Evolutionary conservation across 306 rosid species (phyloP).

Genomic region (Trifolium pratense): DNA sequence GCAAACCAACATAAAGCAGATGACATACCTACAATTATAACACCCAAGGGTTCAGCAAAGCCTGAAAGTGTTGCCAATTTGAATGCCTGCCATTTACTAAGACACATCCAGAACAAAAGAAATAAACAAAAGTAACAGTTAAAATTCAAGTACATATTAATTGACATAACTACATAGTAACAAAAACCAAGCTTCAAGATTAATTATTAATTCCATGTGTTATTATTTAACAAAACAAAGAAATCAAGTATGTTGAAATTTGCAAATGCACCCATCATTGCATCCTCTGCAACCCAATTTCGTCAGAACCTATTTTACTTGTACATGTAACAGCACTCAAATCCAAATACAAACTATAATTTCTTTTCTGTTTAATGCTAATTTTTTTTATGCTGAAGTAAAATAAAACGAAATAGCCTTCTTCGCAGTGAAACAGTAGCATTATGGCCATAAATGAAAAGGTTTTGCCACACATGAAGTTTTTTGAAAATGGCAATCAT

Average conservation of each 20-base stretch:
- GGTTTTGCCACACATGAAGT: slow-evolving; percentile 1
- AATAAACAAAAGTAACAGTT: slow-evolving; percentile 18
- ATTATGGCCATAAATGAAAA: slow-evolving; percentile 29
- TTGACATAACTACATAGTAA: slow-evolving; percentile 26
- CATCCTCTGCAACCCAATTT: slow-evolving; percentile 7
- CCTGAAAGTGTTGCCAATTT: slow-evolving; percentile 97
- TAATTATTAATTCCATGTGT: slow-evolving; percentile 12
- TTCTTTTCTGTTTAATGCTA: slow-evolving; percentile 2
- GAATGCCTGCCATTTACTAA: slow-evolving; percentile 99
- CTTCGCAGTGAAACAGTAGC: slow-evolving; percentile 11
- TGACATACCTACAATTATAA: slow-evolving; percentile 83
- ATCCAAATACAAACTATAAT: slow-evolving; percentile 27
- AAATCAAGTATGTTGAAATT: slow-evolving; percentile 29
- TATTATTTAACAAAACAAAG: slow-evolving; percentile 12
- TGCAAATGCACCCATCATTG: slow-evolving; percentile 23
- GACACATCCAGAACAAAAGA: slow-evolving; percentile 34
- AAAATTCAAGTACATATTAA: slow-evolving; percentile 34
- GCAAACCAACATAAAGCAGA: slow-evolving; percentile 40
- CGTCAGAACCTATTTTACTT: slow-evolving; percentile 29
- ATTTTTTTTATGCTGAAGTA: slow-evolving; percentile 8
- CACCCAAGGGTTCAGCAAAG: slow-evolving; percentile 94
- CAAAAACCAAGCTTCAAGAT: slow-evolving; percentile 29
- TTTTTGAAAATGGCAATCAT: slow-evolving; percentile 10
- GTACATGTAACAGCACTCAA: slow-evolving; percentile 6
- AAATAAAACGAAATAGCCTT: not conserved